Evolutionary conservation across 75 land plant species (phyloP).

Genomic region (Cryptomeria japonica): DNA sequence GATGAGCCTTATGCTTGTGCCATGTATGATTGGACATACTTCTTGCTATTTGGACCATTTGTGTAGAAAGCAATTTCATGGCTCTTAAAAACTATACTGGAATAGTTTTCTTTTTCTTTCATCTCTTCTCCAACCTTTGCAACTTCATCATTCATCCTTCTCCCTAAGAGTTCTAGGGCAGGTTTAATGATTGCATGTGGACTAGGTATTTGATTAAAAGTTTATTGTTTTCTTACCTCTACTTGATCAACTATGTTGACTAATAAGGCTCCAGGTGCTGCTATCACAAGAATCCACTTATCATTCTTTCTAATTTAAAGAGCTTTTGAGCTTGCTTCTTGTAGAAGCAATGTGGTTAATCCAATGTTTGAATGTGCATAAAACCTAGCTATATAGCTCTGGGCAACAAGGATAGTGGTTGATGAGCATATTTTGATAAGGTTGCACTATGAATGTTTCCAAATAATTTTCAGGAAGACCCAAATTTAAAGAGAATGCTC

Average conservation of each 20-base stretch:
- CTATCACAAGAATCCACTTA: conserved; percentile 53
- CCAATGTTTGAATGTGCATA: conserved; percentile 54
- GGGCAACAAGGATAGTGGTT: conserved; percentile 69
- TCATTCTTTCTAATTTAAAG: conserved; percentile 44
- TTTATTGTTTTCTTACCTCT: conserved; percentile 28
- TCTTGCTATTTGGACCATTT: background rate
- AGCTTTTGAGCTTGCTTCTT: conserved; percentile 36
- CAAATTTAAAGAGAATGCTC: conserved; percentile 12
- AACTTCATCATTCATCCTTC: background rate
- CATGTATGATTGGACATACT: background rate
- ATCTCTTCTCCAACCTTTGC: background rate
- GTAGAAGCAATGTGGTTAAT: conserved; percentile 44
- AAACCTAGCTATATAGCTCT: conserved; percentile 38
- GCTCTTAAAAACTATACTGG: background rate
- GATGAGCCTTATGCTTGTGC: background rate
- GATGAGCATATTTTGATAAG: conserved; percentile 20
- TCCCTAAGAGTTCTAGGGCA: background rate
- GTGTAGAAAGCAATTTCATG: background rate
- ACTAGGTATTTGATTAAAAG: no score
- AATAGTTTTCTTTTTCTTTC: background rate
- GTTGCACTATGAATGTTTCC: background rate
- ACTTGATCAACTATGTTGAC: conserved; percentile 65
- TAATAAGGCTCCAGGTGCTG: conserved; percentile 44
- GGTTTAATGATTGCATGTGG: conserved; percentile 12
- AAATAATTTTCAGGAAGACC: conserved; percentile 14